phyloP scores from a whole-genome alignment of 2,329 filamentous ascomycete genomes.

The Polychaeton citri region DNA sequence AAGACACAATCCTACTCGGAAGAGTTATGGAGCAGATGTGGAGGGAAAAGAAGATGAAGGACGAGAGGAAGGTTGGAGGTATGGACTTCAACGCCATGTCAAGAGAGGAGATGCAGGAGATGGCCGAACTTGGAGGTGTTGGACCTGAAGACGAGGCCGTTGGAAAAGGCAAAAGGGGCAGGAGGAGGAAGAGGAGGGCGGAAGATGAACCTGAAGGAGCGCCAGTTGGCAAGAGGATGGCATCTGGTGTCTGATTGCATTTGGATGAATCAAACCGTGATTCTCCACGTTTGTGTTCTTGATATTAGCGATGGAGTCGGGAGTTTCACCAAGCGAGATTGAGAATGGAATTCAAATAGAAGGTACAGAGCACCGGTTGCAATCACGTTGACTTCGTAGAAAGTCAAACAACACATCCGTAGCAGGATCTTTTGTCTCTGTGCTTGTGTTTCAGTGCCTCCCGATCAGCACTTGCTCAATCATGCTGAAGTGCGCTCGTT shows the following conservation, averaged over 20 bases:
- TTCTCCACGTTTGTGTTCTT: no score
- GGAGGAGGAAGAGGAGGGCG: constrained; percentile 18
- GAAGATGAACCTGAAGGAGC: constrained; percentile 12
- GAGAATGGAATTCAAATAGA: no score
- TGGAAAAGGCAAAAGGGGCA: constrained; percentile 17
- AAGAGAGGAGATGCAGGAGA: constrained; percentile 44
- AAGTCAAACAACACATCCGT: no score
- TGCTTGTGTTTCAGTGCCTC: no score
- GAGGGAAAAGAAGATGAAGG: constrained; percentile 76
- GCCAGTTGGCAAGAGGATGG: not conserved
- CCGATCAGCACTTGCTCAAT: no score
- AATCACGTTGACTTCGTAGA: no score
- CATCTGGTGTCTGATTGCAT: not conserved
- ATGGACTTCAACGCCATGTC: constrained; percentile 23
- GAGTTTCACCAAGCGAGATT: no score
- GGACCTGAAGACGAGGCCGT: constrained; percentile 31
- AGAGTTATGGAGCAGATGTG: constrained; percentile 80
- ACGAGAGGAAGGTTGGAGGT: constrained; percentile 63
- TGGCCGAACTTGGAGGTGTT: constrained; percentile 26
- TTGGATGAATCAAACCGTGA: no score
- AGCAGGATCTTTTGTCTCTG: no score
- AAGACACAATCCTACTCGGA: constrained; percentile 74
- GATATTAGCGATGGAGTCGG: no score
- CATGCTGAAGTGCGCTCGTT: no score
- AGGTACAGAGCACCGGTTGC: no score